These are phyloP conservation scores for Aspergillus ibericus DNA, from an alignment of 2,329 filamentous ascomycete species.

Conservation along the genomic window DNA sequence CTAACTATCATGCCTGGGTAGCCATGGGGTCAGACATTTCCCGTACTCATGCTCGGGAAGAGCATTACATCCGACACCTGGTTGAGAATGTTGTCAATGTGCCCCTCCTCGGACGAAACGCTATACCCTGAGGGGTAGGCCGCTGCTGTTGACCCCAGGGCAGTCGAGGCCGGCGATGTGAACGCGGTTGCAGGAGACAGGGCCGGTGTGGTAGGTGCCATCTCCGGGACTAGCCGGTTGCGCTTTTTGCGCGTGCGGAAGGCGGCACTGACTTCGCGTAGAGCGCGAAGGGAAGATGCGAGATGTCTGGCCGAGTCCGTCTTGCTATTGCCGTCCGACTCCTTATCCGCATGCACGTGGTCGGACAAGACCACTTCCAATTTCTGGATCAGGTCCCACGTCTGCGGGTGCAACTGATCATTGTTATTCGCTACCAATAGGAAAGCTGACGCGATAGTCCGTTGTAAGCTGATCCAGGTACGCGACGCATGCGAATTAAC, in stretches of 20 bases:
- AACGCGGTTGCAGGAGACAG: constrained; percentile 13
- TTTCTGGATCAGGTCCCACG: constrained; percentile 30
- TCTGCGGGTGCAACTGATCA: constrained; percentile 22
- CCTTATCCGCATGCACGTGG: constrained; percentile 32
- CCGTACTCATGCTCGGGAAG: constrained; percentile 32
- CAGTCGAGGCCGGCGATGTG: constrained; percentile 12
- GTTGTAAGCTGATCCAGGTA: constrained; percentile 45
- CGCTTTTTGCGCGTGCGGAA: constrained; percentile 22
- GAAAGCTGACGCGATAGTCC: constrained; percentile 44
- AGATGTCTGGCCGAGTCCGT: constrained; percentile 38
- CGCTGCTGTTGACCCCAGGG: constrained; percentile 2
- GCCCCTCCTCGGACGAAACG: constrained; percentile 20
- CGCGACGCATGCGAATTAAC: constrained; percentile 40
- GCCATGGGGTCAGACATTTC: constrained; percentile 10
- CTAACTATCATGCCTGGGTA: background rate
- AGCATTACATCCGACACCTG: constrained; percentile 39
- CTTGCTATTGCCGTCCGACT: constrained; percentile 24
- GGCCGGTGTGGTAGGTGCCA: background rate
- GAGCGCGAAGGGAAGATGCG: constrained; percentile 32
- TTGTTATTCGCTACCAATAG: constrained; percentile 36
- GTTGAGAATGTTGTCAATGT: constrained; percentile 34
- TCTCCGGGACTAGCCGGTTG: constrained; percentile 8
- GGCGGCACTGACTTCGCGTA: constrained; percentile 33
- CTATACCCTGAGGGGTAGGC: constrained; percentile 10
- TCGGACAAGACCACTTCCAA: constrained; percentile 32